Conservation (phyloP, 345 rosid genomes). For the Populus alba region DNA sequence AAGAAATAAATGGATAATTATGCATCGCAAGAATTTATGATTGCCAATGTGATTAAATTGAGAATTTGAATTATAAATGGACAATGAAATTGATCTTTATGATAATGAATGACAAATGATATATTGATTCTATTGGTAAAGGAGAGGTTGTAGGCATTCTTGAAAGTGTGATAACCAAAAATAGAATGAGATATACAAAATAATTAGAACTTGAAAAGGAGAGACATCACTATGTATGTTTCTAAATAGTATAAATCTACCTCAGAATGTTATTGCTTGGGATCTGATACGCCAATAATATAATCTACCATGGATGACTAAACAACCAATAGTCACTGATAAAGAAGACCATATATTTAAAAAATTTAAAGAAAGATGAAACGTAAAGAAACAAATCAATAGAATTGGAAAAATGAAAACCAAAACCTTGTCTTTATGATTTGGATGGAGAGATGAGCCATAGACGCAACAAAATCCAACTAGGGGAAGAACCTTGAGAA, state of each 20-base stretch:
- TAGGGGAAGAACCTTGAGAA: constrained; percentile 58
- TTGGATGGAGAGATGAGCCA: constrained; percentile 82
- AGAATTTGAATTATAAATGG: too few relatives aligned
- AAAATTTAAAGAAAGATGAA: neutral
- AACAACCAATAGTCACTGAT: constrained; percentile 13
- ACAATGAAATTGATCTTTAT: too few relatives aligned
- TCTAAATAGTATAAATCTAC: constrained; percentile 27
- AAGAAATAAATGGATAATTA: too few relatives aligned
- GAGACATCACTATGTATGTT: neutral
- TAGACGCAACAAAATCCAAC: constrained; percentile 85
- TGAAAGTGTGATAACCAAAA: constrained; percentile 8
- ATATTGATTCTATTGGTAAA: too few relatives aligned
- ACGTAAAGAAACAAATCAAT: neutral
- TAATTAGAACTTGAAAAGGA: neutral
- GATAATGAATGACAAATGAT: too few relatives aligned
- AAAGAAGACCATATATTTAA: neutral
- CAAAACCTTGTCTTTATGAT: constrained; percentile 61
- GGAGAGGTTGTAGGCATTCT: constrained; percentile 52
- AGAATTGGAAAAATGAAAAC: constrained; percentile 1
- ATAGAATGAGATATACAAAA: neutral
- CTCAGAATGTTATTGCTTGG: constrained; percentile 75
- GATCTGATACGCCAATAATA: constrained; percentile 81
- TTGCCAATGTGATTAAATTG: too few relatives aligned
- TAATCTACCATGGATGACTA: constrained; percentile 83
- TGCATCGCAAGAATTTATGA: too few relatives aligned